A percentile compares a stretch with the other conserved stretches of the same genome.
These are phyloP conservation scores for Saccharomycopsis hybrid DNA, from an alignment of 1,139 yeast species.

Conservation along the genomic window DNA sequence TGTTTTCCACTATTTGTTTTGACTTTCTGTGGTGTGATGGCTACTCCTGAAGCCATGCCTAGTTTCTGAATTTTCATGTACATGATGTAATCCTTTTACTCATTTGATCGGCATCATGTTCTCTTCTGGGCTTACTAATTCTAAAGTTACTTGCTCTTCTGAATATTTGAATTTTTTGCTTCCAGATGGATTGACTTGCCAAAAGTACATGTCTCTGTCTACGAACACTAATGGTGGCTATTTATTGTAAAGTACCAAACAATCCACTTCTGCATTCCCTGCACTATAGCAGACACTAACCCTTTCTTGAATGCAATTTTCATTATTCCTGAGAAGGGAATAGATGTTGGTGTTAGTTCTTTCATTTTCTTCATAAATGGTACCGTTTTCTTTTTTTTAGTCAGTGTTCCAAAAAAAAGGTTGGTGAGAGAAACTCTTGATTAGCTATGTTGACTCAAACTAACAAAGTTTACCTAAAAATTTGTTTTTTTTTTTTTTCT, in stretches of 20 bases:
- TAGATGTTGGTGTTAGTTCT: too few species aligned
- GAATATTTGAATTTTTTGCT: slow-evolving; percentile 46
- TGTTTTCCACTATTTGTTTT: slow-evolving; percentile 63
- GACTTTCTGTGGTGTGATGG: slow-evolving; percentile 80
- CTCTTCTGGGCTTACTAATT: slow-evolving; percentile 46
- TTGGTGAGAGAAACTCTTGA: too few species aligned
- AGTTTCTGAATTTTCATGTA: slow-evolving; percentile 59
- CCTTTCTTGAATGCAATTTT: slow-evolving; percentile 42
- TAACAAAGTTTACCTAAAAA: too few species aligned
- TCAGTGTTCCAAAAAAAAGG: too few species aligned
- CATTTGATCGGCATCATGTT: slow-evolving; percentile 48
- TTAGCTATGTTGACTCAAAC: too few species aligned
- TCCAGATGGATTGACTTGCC: slow-evolving; percentile 45
- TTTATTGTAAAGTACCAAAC: slow-evolving; percentile 32
- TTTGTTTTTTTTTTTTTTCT: too few species aligned
- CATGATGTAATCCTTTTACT: slow-evolving; percentile 61
- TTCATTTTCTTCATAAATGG: too few species aligned
- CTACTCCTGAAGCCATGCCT: slow-evolving; percentile 49
- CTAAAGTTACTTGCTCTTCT: slow-evolving; percentile 40
- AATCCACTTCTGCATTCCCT: slow-evolving; percentile 46
- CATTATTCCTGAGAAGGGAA: too few species aligned
- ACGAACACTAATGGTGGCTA: slow-evolving; percentile 51
- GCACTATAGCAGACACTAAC: slow-evolving; percentile 45
- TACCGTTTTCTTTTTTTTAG: too few species aligned
- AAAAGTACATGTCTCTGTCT: slow-evolving; percentile 42